A percentile compares a stretch with the other conserved stretches of the same genome.
phyloP scores from a whole-genome alignment of 2,329 filamentous ascomycete genomes.

The Diaporthe ampelina region DNA sequence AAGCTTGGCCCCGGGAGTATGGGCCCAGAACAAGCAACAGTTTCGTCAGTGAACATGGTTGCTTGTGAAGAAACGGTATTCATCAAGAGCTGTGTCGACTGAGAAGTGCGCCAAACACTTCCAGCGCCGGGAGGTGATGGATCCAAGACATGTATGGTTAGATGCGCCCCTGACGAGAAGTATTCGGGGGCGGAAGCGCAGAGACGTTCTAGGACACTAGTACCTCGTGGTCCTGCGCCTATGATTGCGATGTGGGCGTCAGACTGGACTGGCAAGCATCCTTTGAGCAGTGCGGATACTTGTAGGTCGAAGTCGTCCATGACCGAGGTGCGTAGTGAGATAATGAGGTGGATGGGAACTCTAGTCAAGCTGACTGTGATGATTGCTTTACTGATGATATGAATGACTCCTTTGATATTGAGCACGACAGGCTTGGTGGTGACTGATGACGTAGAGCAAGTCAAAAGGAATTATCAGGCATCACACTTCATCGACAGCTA shows the following conservation, averaged over 20 bases:
- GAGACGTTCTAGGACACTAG: conserved; percentile 17
- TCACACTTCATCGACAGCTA: too few relatives aligned
- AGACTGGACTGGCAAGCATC: not conserved
- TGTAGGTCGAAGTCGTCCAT: not conserved
- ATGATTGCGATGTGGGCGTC: conserved; percentile 7
- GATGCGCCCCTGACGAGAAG: not conserved
- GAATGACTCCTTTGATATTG: not conserved
- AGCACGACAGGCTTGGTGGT: not conserved
- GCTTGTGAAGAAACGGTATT: conserved; percentile 11
- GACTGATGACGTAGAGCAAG: not conserved
- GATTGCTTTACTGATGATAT: too few relatives aligned
- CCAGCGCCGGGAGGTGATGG: conserved; percentile 1
- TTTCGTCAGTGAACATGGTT: conserved; percentile 17
- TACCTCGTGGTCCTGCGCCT: conserved; percentile 21
- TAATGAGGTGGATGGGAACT: not conserved
- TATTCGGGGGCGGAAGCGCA: not conserved
- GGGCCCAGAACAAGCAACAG: not conserved
- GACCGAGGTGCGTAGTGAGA: not conserved
- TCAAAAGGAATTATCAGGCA: too few relatives aligned
- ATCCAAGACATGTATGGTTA: conserved; percentile 5
- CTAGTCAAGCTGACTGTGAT: not conserved
- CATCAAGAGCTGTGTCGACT: conserved; percentile 10
- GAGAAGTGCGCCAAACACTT: conserved; percentile 3
- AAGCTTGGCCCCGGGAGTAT: conserved; percentile 5
- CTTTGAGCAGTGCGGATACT: not conserved